These are phyloP conservation scores for Aspergillus cejpii DNA, from an alignment of 2,329 filamentous ascomycete species.

Conservation along the genomic window DNA sequence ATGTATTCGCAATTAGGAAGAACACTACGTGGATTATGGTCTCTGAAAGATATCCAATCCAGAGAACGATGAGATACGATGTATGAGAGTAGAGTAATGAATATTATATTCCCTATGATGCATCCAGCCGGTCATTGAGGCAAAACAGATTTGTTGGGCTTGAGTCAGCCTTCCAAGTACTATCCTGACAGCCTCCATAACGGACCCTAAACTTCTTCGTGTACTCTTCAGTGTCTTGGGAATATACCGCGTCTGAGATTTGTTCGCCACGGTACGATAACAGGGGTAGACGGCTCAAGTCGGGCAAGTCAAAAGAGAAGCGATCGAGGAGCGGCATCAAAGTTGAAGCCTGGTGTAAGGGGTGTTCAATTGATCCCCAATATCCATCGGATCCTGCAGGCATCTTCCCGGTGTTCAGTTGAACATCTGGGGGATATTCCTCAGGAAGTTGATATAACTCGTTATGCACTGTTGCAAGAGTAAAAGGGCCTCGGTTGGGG, in stretches of 20 bases:
- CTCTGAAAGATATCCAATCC: background rate
- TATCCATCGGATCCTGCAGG: background rate
- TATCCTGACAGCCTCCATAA: slow-evolving; percentile 59
- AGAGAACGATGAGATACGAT: background rate
- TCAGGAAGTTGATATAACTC: slow-evolving; percentile 70
- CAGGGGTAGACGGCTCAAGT: slow-evolving; percentile 49
- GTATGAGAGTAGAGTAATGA: background rate
- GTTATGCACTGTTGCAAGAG: slow-evolving; percentile 66
- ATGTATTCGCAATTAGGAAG: background rate
- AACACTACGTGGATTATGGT: background rate
- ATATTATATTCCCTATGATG: background rate
- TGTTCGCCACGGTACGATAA: slow-evolving; percentile 58
- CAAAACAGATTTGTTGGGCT: slow-evolving; percentile 61
- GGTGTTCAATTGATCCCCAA: slow-evolving; percentile 19
- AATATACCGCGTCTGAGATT: slow-evolving; percentile 29
- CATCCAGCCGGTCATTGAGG: slow-evolving; percentile 31
- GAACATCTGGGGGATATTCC: slow-evolving; percentile 42
- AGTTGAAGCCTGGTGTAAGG: slow-evolving; percentile 35
- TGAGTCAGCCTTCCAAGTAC: slow-evolving; percentile 29
- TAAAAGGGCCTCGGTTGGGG: slow-evolving; percentile 39
- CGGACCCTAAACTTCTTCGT: slow-evolving; percentile 53
- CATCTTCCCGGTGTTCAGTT: slow-evolving; percentile 2
- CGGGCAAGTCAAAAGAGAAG: slow-evolving; percentile 46
- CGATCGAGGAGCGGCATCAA: slow-evolving; percentile 43
- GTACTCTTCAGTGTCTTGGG: slow-evolving; percentile 48